These are phyloP conservation scores for Xenoacremonium recifei DNA, from an alignment of 2,329 filamentous ascomycete genomes.

Conservation along the genomic window DNA sequence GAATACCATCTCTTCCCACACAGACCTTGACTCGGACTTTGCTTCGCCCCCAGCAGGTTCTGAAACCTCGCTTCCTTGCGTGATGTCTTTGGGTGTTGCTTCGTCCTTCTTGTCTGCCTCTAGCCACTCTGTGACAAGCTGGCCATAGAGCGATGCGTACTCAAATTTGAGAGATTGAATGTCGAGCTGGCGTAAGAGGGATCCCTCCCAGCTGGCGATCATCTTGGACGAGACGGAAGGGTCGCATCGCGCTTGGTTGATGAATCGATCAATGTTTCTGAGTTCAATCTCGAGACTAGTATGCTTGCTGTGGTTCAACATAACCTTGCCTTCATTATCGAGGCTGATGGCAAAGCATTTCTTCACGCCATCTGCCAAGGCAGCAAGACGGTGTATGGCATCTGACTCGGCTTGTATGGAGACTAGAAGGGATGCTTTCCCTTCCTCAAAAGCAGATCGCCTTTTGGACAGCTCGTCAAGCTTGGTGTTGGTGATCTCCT, in stretches of 20 bases:
- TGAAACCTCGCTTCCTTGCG: conserved; percentile 35
- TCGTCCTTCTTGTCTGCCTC: conserved; percentile 25
- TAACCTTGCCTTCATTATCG: conserved; percentile 25
- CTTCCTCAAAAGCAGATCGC: conserved; percentile 34
- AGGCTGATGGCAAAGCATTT: conserved; percentile 32
- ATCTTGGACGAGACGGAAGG: conserved; percentile 37
- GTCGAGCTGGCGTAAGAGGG: conserved; percentile 37
- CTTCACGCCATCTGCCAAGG: conserved; percentile 36
- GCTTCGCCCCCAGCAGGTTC: conserved; percentile 40
- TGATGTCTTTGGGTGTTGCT: conserved; percentile 10
- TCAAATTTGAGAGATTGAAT: conserved; percentile 41
- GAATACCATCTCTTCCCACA: conserved; percentile 48
- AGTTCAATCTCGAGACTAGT: conserved; percentile 30
- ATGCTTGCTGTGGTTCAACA: conserved; percentile 21
- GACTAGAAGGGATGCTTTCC: conserved; percentile 30
- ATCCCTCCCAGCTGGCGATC: conserved; percentile 33
- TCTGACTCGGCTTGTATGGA: conserved; percentile 25
- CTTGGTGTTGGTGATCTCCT: conserved; percentile 43
- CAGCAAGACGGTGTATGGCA: conserved; percentile 28
- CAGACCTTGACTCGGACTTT: conserved; percentile 35
- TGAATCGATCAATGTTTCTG: conserved; percentile 39
- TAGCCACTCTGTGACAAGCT: conserved; percentile 48
- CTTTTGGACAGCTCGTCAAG: conserved; percentile 42
- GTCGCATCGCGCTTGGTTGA: conserved; percentile 39
- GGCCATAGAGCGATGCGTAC: conserved; percentile 44